These are phyloP conservation scores for Tuber indicum DNA, from an alignment of 495 filamentous ascomycete species.

Conservation along the genomic window DNA sequence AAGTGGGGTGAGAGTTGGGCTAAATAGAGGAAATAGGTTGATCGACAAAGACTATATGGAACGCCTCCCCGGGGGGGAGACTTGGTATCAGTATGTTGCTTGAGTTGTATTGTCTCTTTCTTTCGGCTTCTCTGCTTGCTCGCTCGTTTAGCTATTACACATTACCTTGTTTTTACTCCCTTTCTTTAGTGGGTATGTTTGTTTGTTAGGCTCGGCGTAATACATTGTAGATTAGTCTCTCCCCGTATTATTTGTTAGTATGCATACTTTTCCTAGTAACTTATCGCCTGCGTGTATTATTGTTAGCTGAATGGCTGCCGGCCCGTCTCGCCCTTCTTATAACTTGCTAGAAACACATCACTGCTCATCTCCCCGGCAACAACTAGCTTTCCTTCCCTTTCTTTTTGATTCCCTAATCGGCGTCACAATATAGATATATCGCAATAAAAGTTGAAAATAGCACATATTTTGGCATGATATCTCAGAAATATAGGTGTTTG, in stretches of 20 bases:
- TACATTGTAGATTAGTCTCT: background rate
- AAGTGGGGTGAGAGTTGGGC: background rate
- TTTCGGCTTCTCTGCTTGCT: background rate
- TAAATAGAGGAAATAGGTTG: conserved; percentile 51
- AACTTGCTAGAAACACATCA: background rate
- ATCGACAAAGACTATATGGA: conserved; percentile 98
- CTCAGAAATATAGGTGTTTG: no score
- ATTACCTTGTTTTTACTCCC: background rate
- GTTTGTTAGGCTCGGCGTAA: background rate
- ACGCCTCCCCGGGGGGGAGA: conserved; percentile 56
- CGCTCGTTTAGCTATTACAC: background rate
- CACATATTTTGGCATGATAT: no score
- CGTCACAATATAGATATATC: no score
- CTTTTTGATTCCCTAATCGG: background rate
- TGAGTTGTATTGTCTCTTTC: conserved; percentile 43
- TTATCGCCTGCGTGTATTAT: background rate
- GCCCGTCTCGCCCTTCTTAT: background rate
- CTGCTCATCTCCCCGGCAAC: background rate
- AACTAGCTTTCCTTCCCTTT: background rate
- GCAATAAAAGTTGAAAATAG: no score
- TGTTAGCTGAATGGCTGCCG: background rate
- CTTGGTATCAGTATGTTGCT: conserved; percentile 74
- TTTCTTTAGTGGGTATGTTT: background rate
- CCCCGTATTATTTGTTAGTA: background rate
- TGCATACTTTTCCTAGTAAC: background rate